A percentile compares a stretch with the other conserved stretches of the same genome.
Conservation (phyloP, 768 basidiomycete genomes). For the Suillus fuscotomentosus region DNA sequence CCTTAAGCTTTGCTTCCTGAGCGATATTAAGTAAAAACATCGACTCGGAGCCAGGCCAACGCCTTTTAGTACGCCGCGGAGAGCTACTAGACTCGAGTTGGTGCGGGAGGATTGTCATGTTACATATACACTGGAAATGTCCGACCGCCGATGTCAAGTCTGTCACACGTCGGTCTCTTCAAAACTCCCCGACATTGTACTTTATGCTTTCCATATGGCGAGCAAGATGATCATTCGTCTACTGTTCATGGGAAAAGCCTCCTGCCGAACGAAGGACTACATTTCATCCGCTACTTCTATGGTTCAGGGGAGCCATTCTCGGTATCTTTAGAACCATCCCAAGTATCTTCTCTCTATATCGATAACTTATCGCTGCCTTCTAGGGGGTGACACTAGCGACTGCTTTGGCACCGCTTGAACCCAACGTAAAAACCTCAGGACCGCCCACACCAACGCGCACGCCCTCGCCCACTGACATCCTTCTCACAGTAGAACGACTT, state of each 20-base stretch:
- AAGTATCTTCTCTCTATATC: background rate
- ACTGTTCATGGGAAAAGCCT: background rate
- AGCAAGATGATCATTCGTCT: background rate
- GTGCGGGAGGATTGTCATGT: background rate
- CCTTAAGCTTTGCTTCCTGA: background rate
- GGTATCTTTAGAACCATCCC: background rate
- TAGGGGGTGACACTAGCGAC: no score
- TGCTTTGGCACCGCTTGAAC: no score
- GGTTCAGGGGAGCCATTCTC: background rate
- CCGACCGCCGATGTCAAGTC: background rate
- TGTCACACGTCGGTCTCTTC: constrained; percentile 1
- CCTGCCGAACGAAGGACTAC: background rate
- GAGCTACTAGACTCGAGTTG: background rate
- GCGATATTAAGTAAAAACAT: background rate
- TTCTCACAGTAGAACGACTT: background rate
- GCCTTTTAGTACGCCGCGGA: background rate
- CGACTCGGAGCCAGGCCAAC: background rate
- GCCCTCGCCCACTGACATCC: background rate
- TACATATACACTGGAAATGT: background rate
- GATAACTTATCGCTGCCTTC: background rate
- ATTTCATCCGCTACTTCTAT: background rate
- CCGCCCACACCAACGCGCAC: no score
- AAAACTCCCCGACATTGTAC: background rate
- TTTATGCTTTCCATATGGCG: background rate
- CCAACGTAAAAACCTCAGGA: no score